A percentile compares a stretch with the other conserved stretches of the same genome.
These are phyloP conservation scores for Porphyrellus cyaneotinctus DNA, from an alignment of 768 basidiomycete genomes.

Conservation along the genomic window DNA sequence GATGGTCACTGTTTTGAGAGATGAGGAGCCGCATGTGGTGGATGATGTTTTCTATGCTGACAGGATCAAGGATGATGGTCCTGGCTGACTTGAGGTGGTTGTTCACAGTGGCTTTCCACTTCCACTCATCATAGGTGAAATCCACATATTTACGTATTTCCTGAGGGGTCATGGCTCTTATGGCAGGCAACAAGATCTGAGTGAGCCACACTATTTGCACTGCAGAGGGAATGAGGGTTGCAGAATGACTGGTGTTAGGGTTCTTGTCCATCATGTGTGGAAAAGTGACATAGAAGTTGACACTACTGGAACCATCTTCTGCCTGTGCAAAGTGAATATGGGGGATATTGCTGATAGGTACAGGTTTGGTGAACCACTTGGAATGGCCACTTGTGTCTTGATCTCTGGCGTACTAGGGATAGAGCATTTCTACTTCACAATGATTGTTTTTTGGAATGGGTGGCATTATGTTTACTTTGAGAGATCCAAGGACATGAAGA, in stretches of 20 bases:
- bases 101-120: slow-evolving; percentile 8
- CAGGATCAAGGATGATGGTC: slow-evolving; percentile 1
- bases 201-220: slow-evolving; percentile 1
- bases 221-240: not conserved
- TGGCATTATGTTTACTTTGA: slow-evolving; percentile 3
- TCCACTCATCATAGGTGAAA: slow-evolving; percentile 11
- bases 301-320: not conserved
- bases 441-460: slow-evolving; percentile 6
- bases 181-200: slow-evolving; percentile 4
- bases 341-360: slow-evolving; percentile 1
- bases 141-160: slow-evolving; percentile 4
- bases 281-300: slow-evolving; percentile 7
- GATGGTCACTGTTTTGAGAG: not conserved
- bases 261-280: slow-evolving; percentile 7
- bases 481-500: not conserved
- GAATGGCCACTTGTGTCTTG: not conserved
- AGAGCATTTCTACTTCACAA: slow-evolving; percentile 2
- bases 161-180: not conserved
- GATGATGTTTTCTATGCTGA: not conserved
- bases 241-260: not conserved
- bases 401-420: not conserved
- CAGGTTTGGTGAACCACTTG: slow-evolving; percentile 1
- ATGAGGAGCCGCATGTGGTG: not conserved
- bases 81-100: slow-evolving; percentile 2
- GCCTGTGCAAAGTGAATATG: slow-evolving; percentile 1